Percentiles rank a stretch among this genome's conserved stretches.
phyloP scores from a whole-genome alignment of 495 filamentous ascomycete genomes.

The Trypethelium eluteriae region DNA sequence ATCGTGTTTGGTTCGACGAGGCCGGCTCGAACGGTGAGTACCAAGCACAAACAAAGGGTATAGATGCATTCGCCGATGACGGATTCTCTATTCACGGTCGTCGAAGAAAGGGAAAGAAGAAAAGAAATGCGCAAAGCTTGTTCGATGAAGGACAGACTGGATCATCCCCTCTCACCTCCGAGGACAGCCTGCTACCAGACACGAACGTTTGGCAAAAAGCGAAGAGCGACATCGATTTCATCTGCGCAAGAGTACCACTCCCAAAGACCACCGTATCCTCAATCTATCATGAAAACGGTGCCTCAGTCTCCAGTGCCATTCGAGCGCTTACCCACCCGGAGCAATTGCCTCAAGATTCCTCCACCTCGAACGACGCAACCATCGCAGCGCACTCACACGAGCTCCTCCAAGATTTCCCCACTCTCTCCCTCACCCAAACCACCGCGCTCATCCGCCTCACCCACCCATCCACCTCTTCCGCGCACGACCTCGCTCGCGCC shows the following conservation, averaged over 20 bases:
- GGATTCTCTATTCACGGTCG: slow-evolving; percentile 37
- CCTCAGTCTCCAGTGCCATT: slow-evolving; percentile 52
- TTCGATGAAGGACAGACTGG: slow-evolving; percentile 16
- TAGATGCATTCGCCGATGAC: slow-evolving; percentile 66
- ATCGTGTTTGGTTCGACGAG: slow-evolving; percentile 62
- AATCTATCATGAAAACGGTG: slow-evolving; percentile 54
- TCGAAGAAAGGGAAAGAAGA: slow-evolving; percentile 43
- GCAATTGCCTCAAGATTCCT: slow-evolving; percentile 23
- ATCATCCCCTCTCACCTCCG: not conserved
- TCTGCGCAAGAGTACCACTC: slow-evolving; percentile 44
- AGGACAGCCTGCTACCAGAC: slow-evolving; percentile 8
- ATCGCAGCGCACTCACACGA: slow-evolving; percentile 38
- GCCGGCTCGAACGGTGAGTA: slow-evolving; percentile 37
- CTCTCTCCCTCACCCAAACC: slow-evolving; percentile 40
- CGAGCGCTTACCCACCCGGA: slow-evolving; percentile 37
- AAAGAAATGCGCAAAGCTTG: slow-evolving; percentile 23
- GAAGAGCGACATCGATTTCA: slow-evolving; percentile 52
- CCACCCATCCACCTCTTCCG: slow-evolving; percentile 46
- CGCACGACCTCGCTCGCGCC: slow-evolving; percentile 53
- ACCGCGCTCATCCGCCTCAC: slow-evolving; percentile 49
- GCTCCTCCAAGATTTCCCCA: slow-evolving; percentile 47
- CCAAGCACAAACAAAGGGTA: slow-evolving; percentile 48
- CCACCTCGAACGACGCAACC: slow-evolving; percentile 28
- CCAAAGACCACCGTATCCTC: slow-evolving; percentile 48
- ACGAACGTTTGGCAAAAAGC: slow-evolving; percentile 45